Percentiles rank a stretch among this genome's conserved stretches.
Evolutionary conservation across 192 early-diverging fungal genomes (phyloP).

Genomic region (Backusella australiensis): DNA sequence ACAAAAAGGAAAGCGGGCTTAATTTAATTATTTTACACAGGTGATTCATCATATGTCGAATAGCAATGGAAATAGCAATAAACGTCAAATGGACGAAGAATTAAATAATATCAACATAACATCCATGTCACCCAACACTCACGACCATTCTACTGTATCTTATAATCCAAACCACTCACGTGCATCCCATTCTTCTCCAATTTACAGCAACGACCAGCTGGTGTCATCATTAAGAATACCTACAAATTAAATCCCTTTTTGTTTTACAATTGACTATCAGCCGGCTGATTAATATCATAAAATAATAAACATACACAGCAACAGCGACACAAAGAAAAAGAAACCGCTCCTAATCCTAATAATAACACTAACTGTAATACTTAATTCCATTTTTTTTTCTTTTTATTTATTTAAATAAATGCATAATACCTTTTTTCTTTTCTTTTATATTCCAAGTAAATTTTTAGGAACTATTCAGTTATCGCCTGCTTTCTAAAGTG

Average conservation of each 20-base stretch:
- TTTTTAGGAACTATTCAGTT: background rate
- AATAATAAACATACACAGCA: background rate
- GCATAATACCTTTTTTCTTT: background rate
- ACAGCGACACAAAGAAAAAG: background rate
- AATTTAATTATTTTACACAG: background rate
- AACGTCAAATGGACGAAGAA: background rate
- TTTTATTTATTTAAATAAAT: slow-evolving; percentile 1
- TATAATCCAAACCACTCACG: background rate
- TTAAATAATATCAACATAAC: slow-evolving; percentile 7
- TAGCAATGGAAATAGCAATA: background rate
- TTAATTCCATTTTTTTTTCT: background rate
- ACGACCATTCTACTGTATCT: background rate
- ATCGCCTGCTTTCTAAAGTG: background rate
- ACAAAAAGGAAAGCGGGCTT: background rate
- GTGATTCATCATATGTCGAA: background rate
- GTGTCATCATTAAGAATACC: background rate
- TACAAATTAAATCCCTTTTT: background rate
- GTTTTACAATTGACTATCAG: background rate
- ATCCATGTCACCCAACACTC: background rate
- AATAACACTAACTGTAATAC: background rate
- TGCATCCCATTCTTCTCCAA: background rate
- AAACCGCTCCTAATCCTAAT: background rate
- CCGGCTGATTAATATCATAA: background rate
- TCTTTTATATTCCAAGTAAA: background rate
- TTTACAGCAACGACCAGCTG: background rate